These are phyloP conservation scores for Botrytis hyacinthi DNA, from an alignment of 2,329 filamentous ascomycete genomes.

Conservation along the genomic window DNA sequence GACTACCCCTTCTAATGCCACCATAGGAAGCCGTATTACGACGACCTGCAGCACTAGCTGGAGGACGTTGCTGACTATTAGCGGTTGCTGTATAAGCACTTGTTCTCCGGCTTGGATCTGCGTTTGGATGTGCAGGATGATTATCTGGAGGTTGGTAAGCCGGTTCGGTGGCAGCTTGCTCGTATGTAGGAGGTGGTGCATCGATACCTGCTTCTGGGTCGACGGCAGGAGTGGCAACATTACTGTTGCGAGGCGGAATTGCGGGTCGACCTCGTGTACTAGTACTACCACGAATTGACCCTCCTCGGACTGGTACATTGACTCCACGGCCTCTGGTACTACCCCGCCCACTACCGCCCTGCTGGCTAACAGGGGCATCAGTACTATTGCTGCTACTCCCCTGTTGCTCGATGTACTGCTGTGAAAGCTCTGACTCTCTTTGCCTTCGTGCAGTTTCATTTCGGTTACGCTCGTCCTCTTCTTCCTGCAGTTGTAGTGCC, in stretches of 20 bases:
- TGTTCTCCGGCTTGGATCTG: conserved; percentile 25
- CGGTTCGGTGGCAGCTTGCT: conserved; percentile 58
- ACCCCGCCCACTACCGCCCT: conserved; percentile 31
- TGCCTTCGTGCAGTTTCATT: conserved; percentile 58
- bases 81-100: conserved; percentile 28
- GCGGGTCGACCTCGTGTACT: conserved; percentile 16
- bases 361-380: conserved; percentile 33
- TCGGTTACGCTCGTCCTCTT: conserved; percentile 80
- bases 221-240: conserved; percentile 20
- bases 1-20: conserved; percentile 22
- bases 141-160: conserved; percentile 52
- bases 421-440: conserved; percentile 66
- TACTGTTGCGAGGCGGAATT: conserved; percentile 23
- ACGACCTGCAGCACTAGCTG: neutral
- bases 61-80: conserved; percentile 7
- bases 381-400: conserved; percentile 42
- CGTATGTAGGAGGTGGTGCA: conserved; percentile 62
- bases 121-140: conserved; percentile 44
- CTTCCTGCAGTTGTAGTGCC: conserved; percentile 89
- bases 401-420: conserved; percentile 68
- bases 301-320: neutral
- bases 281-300: conserved; percentile 18
- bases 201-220: conserved; percentile 46
- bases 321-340: neutral
- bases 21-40: neutral